phyloP scores from a whole-genome alignment of 768 basidiomycete genomes.

The Rhizopogon rudus region DNA sequence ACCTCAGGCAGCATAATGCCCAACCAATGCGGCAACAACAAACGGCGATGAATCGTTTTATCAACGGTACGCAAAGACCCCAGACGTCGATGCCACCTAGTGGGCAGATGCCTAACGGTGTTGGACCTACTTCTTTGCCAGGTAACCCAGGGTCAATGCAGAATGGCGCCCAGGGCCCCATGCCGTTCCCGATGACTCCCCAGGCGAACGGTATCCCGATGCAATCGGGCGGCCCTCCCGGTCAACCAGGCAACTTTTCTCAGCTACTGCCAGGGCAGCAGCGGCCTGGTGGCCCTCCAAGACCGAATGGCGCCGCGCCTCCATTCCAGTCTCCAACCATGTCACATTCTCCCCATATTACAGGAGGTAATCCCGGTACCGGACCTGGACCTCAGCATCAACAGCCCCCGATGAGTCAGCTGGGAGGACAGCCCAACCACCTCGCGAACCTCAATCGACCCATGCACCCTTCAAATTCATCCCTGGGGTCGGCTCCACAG shows the following conservation, averaged over 20 bases:
- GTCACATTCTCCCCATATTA: constrained; percentile 53
- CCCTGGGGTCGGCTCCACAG: constrained; percentile 30
- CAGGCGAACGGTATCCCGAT: constrained; percentile 44
- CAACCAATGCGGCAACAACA: constrained; percentile 22
- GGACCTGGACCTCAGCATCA: constrained; percentile 27
- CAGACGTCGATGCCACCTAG: constrained; percentile 10
- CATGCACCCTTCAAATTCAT: constrained; percentile 45
- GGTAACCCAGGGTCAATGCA: constrained; percentile 23
- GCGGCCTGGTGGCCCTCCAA: constrained; percentile 26
- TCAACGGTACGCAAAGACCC: constrained; percentile 29
- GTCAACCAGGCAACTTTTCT: constrained; percentile 29
- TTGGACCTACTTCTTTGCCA: constrained; percentile 19
- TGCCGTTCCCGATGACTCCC: constrained; percentile 21
- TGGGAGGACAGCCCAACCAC: constrained; percentile 47
- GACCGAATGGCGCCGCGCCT: constrained; percentile 36
- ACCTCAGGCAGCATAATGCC: constrained; percentile 28
- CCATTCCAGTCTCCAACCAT: constrained; percentile 66
- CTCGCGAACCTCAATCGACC: constrained; percentile 41
- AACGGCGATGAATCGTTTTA: constrained; percentile 21
- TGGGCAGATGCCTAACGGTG: constrained; percentile 26
- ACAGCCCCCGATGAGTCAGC: constrained; percentile 41
- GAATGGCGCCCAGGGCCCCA: constrained; percentile 20
- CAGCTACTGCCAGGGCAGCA: constrained; percentile 29
- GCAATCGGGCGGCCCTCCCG: constrained; percentile 18
- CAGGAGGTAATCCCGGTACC: constrained; percentile 26